A percentile compares a stretch with the other conserved stretches of the same genome.
phyloP scores from a whole-genome alignment of 495 filamentous ascomycete species.

The Cudoniella acicularis region DNA sequence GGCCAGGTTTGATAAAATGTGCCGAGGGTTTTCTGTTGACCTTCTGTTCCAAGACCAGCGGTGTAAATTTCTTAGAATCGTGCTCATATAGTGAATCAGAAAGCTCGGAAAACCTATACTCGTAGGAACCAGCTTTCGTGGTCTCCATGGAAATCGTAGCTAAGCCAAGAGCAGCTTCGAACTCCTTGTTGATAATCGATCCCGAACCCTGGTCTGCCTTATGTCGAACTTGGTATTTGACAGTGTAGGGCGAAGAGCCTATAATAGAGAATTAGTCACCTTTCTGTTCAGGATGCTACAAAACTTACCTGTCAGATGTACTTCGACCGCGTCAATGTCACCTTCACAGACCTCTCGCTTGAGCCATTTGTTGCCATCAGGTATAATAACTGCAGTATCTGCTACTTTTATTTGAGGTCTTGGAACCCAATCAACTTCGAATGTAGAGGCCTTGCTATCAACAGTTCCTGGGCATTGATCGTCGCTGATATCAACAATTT shows the following conservation, averaged over 20 bases:
- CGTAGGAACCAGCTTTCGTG: constrained; percentile 70
- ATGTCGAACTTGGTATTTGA: constrained; percentile 75
- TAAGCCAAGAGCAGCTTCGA: constrained; percentile 67
- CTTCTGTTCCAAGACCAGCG: constrained; percentile 71
- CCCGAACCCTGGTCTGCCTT: constrained; percentile 59
- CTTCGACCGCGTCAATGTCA: constrained; percentile 81
- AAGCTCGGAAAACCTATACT: constrained; percentile 78
- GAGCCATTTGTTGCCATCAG: constrained; percentile 46
- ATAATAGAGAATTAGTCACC: constrained; percentile 14
- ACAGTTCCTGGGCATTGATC: constrained; percentile 74
- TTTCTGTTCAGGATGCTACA: background rate
- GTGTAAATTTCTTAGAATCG: constrained; percentile 54
- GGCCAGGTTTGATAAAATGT: constrained; percentile 78
- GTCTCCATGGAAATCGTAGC: constrained; percentile 83
- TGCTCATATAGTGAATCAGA: constrained; percentile 81
- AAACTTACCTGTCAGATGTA: constrained; percentile 66
- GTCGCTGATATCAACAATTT: constrained; percentile 73
- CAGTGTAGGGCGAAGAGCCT: constrained; percentile 76
- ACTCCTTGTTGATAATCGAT: constrained; percentile 56
- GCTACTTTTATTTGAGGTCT: constrained; percentile 68
- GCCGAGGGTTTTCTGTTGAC: constrained; percentile 80
- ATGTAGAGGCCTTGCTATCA: constrained; percentile 64
- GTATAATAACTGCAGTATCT: constrained; percentile 54
- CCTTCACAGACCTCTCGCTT: constrained; percentile 90
- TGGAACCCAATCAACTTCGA: constrained; percentile 79